Percentiles rank a stretch among this genome's conserved stretches.
phyloP scores from a whole-genome alignment of 2,329 filamentous ascomycete species.

The Pyrenochaeta sp. region DNA sequence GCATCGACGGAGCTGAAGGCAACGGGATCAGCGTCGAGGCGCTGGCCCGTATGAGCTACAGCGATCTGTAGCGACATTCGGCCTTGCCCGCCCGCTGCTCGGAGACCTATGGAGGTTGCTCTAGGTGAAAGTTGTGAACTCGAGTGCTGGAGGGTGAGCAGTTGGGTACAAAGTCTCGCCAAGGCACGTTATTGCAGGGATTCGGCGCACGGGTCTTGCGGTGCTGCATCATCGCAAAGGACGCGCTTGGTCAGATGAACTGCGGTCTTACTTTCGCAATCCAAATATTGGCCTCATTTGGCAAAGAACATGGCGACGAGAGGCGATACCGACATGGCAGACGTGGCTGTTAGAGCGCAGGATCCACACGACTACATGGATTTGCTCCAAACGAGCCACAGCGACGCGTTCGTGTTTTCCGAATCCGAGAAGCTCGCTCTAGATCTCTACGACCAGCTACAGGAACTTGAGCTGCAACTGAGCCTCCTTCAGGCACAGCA shows the following conservation, averaged over 20 bases:
- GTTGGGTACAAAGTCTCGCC: constrained; percentile 33
- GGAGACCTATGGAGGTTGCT: constrained; percentile 27
- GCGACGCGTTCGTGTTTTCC: constrained; percentile 66
- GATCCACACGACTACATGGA: constrained; percentile 36
- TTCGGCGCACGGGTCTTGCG: constrained; percentile 34
- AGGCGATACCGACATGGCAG: constrained; percentile 33
- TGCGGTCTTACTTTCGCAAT: constrained; percentile 18
- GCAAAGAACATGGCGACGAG: constrained; percentile 30
- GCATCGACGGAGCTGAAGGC: constrained; percentile 83
- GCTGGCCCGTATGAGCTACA: constrained; percentile 91
- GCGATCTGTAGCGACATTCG: constrained; percentile 90
- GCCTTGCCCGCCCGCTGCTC: constrained; percentile 33
- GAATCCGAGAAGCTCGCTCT: constrained; percentile 72
- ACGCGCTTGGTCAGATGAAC: constrained; percentile 30
- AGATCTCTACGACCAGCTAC: constrained; percentile 74
- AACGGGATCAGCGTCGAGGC: constrained; percentile 78
- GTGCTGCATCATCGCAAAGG: constrained; percentile 26
- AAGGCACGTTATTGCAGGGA: constrained; percentile 39
- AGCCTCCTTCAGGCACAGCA: constrained; percentile 66
- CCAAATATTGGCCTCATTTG: constrained; percentile 2
- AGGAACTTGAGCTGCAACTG: constrained; percentile 76
- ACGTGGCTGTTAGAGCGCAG: constrained; percentile 17
- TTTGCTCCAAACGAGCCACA: constrained; percentile 55
- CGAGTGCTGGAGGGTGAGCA: constrained; percentile 27
- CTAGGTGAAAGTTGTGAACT: constrained; percentile 15